Evolutionary conservation across 2,329 filamentous ascomycete species (phyloP), one percentile per base, ranked within the genome.

Genomic region (Rutstroemia sp.): DNA sequence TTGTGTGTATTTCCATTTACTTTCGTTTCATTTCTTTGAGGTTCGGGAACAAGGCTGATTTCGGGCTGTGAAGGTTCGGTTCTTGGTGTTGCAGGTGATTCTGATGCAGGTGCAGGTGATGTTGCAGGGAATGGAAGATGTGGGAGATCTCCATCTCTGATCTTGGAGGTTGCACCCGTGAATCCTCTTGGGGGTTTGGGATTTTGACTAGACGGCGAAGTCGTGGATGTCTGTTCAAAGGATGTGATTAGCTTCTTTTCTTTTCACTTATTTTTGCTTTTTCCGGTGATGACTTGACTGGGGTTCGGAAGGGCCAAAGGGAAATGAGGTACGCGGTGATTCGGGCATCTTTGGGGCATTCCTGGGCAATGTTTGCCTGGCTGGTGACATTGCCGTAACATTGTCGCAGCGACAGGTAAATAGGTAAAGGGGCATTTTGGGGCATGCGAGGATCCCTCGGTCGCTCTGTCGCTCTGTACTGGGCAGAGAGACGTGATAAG

Each of bases 161-260:
- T 42, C 14, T 23, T 12, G 42, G 23, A 18, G 6, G 42, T 49
- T 25, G 46, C 38, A 50, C 52, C 42, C 52, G 45, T 55, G 52
- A 50, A 34, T 34, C 49, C 38, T 19, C 41, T 50, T 23, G 27
- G 27, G 25, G 45, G 52, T 44, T 49, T 25, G 52, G 16, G n/a
- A 55, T 55, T 12, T 54, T 44, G 52, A 50, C 46, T 55, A 42
- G 38, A 44, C 44, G 44, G 52, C 16, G 38, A 55, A 50, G 38
- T 37, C 10, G 44, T 44, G 8, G 38, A 14, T 19, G 34, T 45
- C 25, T 30, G 25, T 51, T 51, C 25, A 16, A 27, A 19, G 21
- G 30, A 19, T 9, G 23, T 45, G 9, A 44, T 55, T 55, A 55
- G 53, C 50, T 18, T 49, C 18, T 50, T 38, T 19, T 19, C 49